A percentile compares a stretch with the other conserved stretches of the same genome.
Conservation (phyloP, 345 rosid genomes). For the Physaria fendleri region DNA sequence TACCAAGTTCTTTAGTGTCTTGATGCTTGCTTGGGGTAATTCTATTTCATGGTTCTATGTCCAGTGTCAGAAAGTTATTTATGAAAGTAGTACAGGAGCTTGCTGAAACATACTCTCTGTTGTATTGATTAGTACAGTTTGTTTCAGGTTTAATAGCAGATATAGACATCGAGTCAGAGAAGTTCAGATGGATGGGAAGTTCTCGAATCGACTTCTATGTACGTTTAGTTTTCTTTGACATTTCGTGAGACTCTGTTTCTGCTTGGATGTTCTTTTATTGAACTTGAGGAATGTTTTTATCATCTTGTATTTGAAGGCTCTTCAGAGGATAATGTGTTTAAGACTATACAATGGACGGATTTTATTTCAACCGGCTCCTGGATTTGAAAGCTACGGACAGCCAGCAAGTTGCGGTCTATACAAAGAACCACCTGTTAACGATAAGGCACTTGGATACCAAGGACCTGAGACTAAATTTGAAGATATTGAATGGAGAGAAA, state of each 20-base stretch:
- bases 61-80: not conserved
- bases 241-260: not conserved
- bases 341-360: conserved; percentile 63
- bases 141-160: conserved; percentile 89
- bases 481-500: conserved; percentile 60
- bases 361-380: conserved; percentile 75
- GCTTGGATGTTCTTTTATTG: not conserved
- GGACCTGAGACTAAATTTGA: conserved; percentile 49
- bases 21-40: conserved; percentile 96
- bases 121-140: not conserved
- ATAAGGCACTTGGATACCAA: conserved; percentile 36
- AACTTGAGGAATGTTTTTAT: not conserved
- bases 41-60: not conserved
- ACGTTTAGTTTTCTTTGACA: conserved; percentile 22
- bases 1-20: conserved; percentile 63
- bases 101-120: not conserved
- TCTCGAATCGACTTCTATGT: conserved; percentile 77
- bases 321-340: conserved; percentile 55
- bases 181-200: conserved; percentile 96
- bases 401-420: conserved; percentile 34
- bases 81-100: not conserved
- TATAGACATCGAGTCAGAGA: conserved; percentile 90
- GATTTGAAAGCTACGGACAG: conserved; percentile 64
- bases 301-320: conserved; percentile 35
- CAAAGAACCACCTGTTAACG: conserved; percentile 27